Evolutionary conservation across 495 filamentous ascomycete species (phyloP).

Genomic region (Trichoderma gamsii): DNA sequence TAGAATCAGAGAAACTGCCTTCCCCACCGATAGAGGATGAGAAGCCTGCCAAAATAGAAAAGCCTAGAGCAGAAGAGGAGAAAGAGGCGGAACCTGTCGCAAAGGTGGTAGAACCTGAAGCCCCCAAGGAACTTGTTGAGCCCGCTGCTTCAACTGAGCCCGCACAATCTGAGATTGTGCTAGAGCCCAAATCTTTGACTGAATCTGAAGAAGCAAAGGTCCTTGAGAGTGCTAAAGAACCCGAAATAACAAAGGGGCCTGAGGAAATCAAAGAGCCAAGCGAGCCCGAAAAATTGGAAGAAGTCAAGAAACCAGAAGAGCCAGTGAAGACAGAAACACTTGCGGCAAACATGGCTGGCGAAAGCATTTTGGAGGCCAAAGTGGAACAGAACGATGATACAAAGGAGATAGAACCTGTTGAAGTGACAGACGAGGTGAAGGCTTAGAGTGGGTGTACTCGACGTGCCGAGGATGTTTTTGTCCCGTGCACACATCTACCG

Average conservation of each 20-base stretch:
- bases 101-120: conserved; percentile 22
- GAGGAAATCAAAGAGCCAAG: not conserved
- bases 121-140: conserved; percentile 27
- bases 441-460: not conserved
- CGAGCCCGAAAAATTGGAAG: conserved; percentile 16
- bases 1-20: not conserved
- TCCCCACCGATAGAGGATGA: conserved; percentile 18
- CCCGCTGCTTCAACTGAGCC: conserved; percentile 20
- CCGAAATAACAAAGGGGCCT: conserved; percentile 18
- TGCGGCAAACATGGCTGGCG: conserved; percentile 52
- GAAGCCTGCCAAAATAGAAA: conserved; percentile 21
- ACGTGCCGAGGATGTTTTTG: not conserved
- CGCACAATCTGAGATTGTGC: conserved; percentile 19
- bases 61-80: conserved; percentile 23
- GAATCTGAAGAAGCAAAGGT: conserved; percentile 13
- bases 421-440: conserved; percentile 25
- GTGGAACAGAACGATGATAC: conserved; percentile 30
- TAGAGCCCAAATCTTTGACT: not conserved
- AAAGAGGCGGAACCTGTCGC: conserved; percentile 26
- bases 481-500: not conserved
- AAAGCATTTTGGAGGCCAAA: conserved; percentile 40
- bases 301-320: conserved; percentile 20
- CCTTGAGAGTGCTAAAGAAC: conserved; percentile 20
- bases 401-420: conserved; percentile 31
- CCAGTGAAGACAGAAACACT: conserved; percentile 30